Evolutionary conservation across 1,139 yeast species (phyloP), one percentile per base, ranked within the genome.

Genomic region (Taphrina pruni): DNA sequence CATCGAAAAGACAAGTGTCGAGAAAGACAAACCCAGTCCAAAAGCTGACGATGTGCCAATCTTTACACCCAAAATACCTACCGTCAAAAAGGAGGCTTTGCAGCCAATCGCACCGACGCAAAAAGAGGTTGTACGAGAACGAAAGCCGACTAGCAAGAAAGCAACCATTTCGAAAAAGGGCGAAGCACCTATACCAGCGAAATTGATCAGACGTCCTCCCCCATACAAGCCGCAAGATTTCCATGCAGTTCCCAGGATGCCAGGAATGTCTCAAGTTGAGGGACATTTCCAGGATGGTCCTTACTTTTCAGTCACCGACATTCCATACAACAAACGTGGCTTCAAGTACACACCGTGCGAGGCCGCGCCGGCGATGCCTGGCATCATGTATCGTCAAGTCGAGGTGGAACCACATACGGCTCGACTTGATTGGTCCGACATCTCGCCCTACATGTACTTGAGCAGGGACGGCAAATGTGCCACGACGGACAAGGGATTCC

Each of bases 341-440:
- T 94, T 88, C 80, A 86, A 91, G 72, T 94, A 93, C 77, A 82
- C 86, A 69, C 87, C 93, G 45, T 90, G 97, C 76, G 84, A 87
- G 9, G 93, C 96, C 0, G 87, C 87, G 72, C 88, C 90, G 0
- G 74, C 76, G 1, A 83, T 91, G 72, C 79, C 81, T 1, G 84
- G 89, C 26, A 81, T 87, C 52, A 81, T 88, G 74, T 93, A 90
- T 75, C 82, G 90, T 41, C 86, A 92, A 1, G 86, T 91, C 0
- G 98, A 93, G 72, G 78, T 88, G 7, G 86, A 88, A 0, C 97
- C 96, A 1, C 87, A 78, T 73, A 73, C 76, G 0, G 86, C 89
- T 0, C 81, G 94, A 2, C 81, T 89, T 14, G 86, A 88, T 71
- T 82, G 85, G 73, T 89, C 88, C 77, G 98, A 93, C 77, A 80